Percentiles rank a stretch among this genome's conserved stretches.
Evolutionary conservation across 139 green algal genomes (phyloP).

Genomic region (Volvox africanus): DNA sequence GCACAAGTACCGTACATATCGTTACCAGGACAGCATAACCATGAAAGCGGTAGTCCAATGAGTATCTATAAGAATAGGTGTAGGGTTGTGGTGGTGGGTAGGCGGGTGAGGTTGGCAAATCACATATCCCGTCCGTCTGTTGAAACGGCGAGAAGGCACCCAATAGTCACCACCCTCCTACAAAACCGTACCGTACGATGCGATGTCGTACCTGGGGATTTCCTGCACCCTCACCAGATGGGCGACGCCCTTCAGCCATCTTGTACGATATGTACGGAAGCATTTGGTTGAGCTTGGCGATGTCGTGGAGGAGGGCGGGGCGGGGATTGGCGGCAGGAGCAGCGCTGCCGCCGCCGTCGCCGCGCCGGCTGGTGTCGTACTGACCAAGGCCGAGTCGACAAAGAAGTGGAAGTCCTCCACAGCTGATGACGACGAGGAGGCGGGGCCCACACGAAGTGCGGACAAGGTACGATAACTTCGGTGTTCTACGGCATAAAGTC

Average conservation of each 20-base stretch:
- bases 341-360: background rate
- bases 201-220: no score
- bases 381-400: background rate
- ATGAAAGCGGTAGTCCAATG: no score
- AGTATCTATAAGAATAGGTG: no score
- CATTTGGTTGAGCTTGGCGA: conserved; percentile 29
- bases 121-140: no score
- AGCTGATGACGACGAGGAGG: background rate
- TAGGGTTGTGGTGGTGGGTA: no score
- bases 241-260: conserved; percentile 37
- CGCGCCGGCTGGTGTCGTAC: background rate
- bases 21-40: no score
- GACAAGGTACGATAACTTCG: background rate
- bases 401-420: background rate
- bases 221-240: background rate
- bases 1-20: no score
- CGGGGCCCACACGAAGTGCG: background rate
- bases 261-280: conserved; percentile 26
- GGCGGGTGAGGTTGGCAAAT: no score
- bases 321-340: background rate
- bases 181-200: no score
- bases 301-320: conserved; percentile 11
- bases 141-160: no score
- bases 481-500: no score
- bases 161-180: no score